Conservation (phyloP, 345 rosid species). For the Passiflora organensis region DNA sequence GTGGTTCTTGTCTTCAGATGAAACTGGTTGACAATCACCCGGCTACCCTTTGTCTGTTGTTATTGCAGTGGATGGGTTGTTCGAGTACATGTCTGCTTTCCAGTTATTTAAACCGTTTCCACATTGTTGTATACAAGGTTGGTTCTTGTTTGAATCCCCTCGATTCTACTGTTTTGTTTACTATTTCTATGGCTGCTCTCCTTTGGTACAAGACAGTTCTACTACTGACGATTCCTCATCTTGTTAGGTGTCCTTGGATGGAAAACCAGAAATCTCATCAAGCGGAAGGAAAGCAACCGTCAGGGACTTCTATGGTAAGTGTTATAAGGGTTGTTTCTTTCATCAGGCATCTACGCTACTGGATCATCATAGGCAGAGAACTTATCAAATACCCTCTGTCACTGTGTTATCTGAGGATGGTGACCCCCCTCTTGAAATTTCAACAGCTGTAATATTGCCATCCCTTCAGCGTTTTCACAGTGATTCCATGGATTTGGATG, state of each 20-base stretch:
- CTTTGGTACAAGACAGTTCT: neutral
- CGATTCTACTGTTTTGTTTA: neutral
- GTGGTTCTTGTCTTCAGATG: constrained; percentile 27
- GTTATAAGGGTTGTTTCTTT: neutral
- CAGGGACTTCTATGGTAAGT: constrained; percentile 27
- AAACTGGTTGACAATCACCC: constrained; percentile 22
- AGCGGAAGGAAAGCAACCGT: constrained; percentile 23
- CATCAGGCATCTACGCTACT: neutral
- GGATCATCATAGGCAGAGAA: neutral
- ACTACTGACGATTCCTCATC: neutral
- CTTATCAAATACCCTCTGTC: neutral
- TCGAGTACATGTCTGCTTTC: constrained; percentile 19
- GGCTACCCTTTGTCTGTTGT: constrained; percentile 21
- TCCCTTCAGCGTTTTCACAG: constrained; percentile 27
- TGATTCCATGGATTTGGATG: constrained; percentile 10
- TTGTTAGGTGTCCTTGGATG: constrained; percentile 22
- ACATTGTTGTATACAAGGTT: constrained; percentile 22
- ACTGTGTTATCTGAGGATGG: neutral
- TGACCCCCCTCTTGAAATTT: constrained; percentile 1
- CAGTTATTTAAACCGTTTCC: constrained; percentile 17
- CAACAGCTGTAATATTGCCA: constrained; percentile 23
- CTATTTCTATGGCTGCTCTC: neutral
- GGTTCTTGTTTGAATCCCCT: neutral
- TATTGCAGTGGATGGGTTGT: constrained; percentile 27
- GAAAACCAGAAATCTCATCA: constrained; percentile 16